A percentile compares a stretch with the other conserved stretches of the same genome.
phyloP scores from a whole-genome alignment of 2,329 filamentous ascomycete species.

The Microcyclospora tardicrescens region DNA sequence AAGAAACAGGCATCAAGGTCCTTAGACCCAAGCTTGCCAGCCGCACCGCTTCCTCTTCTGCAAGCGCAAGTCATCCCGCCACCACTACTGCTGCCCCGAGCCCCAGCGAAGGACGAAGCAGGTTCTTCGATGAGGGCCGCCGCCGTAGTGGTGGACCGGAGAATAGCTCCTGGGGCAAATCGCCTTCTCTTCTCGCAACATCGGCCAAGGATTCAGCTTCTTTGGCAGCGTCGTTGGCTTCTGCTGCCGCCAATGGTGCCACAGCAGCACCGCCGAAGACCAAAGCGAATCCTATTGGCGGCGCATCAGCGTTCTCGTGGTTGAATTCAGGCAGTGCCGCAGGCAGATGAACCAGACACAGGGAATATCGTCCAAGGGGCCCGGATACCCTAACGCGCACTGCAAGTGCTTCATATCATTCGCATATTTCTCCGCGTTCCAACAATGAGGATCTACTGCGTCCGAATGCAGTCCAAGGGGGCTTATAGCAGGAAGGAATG shows the following conservation, averaged over 20 bases:
- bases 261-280: slow-evolving; percentile 15
- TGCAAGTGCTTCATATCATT: too few species aligned
- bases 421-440: too few species aligned
- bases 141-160: slow-evolving; percentile 13
- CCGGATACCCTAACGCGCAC: too few species aligned
- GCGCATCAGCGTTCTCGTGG: slow-evolving; percentile 91
- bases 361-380: too few species aligned
- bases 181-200: background rate
- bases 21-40: slow-evolving; percentile 60
- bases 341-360: too few species aligned
- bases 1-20: slow-evolving; percentile 73
- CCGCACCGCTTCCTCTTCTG: slow-evolving; percentile 35
- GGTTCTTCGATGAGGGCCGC: slow-evolving; percentile 39
- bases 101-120: slow-evolving; percentile 21
- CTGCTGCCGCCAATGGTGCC: slow-evolving; percentile 6
- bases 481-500: too few species aligned
- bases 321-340: slow-evolving; percentile 42
- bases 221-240: slow-evolving; percentile 1
- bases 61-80: slow-evolving; percentile 16
- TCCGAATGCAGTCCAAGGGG: too few species aligned
- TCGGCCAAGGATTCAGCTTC: slow-evolving; percentile 5
- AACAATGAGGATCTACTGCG: too few species aligned
- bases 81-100: slow-evolving; percentile 1
- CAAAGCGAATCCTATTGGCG: slow-evolving; percentile 67
- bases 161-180: slow-evolving; percentile 1